phyloP scores from a whole-genome alignment of 78 protist genomes.

The Tieghemostelium lacteum region DNA sequence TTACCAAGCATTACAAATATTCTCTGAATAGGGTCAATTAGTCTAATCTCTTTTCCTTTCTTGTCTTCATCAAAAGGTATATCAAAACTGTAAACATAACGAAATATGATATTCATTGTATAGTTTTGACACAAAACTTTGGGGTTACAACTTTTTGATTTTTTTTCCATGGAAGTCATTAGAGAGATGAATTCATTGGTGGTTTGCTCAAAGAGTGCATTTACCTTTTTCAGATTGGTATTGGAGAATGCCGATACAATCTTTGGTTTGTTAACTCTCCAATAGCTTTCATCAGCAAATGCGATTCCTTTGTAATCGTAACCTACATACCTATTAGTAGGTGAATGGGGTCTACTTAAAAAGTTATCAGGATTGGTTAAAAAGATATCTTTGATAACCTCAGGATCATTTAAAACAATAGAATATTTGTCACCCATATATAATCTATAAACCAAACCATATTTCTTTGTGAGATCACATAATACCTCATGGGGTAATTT shows the following conservation, averaged over 20 bases:
- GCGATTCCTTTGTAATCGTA: not conserved
- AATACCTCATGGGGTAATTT: slow-evolving; percentile 15
- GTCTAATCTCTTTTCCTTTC: not conserved
- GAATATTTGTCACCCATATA: slow-evolving; percentile 41
- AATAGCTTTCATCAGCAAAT: slow-evolving; percentile 1
- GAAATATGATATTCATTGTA: too few species aligned
- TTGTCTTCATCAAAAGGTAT: not conserved
- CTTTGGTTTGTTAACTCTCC: slow-evolving; percentile 4
- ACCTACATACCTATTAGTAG: not conserved
- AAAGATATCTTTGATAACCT: slow-evolving; percentile 9
- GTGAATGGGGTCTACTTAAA: slow-evolving; percentile 12
- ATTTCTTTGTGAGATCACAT: not conserved
- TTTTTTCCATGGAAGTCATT: too few species aligned
- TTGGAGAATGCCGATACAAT: slow-evolving; percentile 37
- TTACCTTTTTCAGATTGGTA: slow-evolving; percentile 46
- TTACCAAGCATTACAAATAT: slow-evolving; percentile 1
- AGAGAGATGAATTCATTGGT: too few species aligned
- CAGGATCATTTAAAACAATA: slow-evolving; percentile 2
- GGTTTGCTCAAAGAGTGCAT: too few species aligned
- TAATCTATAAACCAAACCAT: slow-evolving; percentile 7
- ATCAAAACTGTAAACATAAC: not conserved
- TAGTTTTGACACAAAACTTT: too few species aligned
- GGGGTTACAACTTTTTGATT: too few species aligned
- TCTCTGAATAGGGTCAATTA: slow-evolving; percentile 27
- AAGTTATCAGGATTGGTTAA: slow-evolving; percentile 17